Evolutionary conservation across 176 grass and related monocot genomes (phyloP).

Genomic region (Cocos nucifera): DNA sequence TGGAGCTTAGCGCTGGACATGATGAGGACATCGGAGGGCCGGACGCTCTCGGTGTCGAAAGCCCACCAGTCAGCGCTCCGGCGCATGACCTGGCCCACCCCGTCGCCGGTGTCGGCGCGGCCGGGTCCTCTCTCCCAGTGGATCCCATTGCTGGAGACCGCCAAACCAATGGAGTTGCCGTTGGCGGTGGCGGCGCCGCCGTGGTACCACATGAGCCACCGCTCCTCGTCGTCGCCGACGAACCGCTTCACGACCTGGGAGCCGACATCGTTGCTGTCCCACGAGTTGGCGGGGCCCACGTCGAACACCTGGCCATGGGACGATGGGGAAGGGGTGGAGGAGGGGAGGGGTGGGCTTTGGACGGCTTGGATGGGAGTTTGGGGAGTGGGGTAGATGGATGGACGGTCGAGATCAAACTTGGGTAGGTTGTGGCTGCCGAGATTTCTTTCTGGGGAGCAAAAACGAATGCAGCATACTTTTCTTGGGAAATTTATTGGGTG

Average conservation of each 20-base stretch:
- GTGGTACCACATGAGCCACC: constrained; percentile 72
- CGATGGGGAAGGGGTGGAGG: constrained; percentile 7
- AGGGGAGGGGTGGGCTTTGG: constrained; percentile 12
- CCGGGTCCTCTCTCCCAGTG: constrained; percentile 38
- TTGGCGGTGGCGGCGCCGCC: constrained; percentile 6
- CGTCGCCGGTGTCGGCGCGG: constrained; percentile 1
- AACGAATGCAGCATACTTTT: too few relatives aligned
- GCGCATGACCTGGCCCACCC: constrained; percentile 28
- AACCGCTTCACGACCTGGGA: constrained; percentile 63
- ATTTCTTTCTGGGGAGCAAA: too few relatives aligned
- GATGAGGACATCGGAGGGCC: constrained; percentile 67
- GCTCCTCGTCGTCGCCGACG: constrained; percentile 19
- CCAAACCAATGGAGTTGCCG: constrained; percentile 33
- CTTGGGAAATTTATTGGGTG: too few relatives aligned
- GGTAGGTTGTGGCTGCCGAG: too few relatives aligned
- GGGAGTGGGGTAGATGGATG: neutral
- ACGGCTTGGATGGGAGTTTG: neutral
- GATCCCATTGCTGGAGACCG: constrained; percentile 52
- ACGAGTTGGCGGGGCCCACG: constrained; percentile 22
- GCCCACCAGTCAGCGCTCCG: constrained; percentile 75
- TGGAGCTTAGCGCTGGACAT: constrained; percentile 42
- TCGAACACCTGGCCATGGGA: constrained; percentile 16
- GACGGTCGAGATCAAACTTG: neutral
- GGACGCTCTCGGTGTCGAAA: constrained; percentile 56
- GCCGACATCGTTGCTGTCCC: constrained; percentile 22